A percentile compares a stretch with the other conserved stretches of the same genome.
Evolutionary conservation across 305 asterid genomes (phyloP).

Genomic region (Fraxinus latifolia): DNA sequence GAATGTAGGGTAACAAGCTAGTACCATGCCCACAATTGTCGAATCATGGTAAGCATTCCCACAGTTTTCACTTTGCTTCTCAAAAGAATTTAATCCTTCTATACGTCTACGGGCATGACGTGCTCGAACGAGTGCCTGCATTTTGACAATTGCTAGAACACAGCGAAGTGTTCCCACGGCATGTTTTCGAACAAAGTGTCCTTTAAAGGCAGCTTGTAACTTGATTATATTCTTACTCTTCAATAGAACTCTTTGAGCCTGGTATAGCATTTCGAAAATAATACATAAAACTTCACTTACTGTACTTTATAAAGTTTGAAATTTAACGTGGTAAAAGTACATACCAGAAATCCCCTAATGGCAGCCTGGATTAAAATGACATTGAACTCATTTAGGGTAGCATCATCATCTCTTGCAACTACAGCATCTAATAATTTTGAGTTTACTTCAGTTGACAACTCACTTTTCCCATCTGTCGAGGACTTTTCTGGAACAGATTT

Average conservation of each 20-base stretch:
- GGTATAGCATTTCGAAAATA: constrained; percentile 25
- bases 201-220: constrained; percentile 94
- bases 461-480: constrained; percentile 54
- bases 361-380: constrained; percentile 70
- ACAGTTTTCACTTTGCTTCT: constrained; percentile 31
- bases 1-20: constrained; percentile 1
- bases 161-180: constrained; percentile 97
- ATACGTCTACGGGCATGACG: constrained; percentile 43
- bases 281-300: constrained; percentile 5
- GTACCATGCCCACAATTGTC: constrained; percentile 27
- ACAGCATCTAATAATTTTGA: constrained; percentile 34
- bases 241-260: constrained; percentile 65
- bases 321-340: constrained; percentile 18
- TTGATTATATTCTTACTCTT: constrained; percentile 58
- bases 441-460: constrained; percentile 35
- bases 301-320: constrained; percentile 17
- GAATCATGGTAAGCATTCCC: constrained; percentile 32
- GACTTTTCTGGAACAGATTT: constrained; percentile 45
- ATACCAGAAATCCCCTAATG: constrained; percentile 70
- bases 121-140: constrained; percentile 88
- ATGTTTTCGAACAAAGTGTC: constrained; percentile 78
- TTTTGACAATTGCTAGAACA: constrained; percentile 80
- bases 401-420: constrained; percentile 35
- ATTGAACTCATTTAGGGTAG: constrained; percentile 46
- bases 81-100: constrained; percentile 32